Conservation (phyloP, 352 stramenopile species). For the Phytopythium cucurbitacearum region DNA sequence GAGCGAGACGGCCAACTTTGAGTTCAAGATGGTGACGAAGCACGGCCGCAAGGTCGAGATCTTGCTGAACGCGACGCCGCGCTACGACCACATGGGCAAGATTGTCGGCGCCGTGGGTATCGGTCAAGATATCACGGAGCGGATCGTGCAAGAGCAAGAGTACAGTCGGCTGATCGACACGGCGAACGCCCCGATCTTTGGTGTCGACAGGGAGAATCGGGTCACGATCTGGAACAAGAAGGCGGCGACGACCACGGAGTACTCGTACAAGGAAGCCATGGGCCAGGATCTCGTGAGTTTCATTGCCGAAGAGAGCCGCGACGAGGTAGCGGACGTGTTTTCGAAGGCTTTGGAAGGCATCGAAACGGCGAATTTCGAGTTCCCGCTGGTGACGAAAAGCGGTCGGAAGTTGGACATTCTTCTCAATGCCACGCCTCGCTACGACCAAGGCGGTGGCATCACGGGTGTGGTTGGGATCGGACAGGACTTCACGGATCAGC, state of each 20-base stretch:
- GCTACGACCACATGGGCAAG: constrained; percentile 53
- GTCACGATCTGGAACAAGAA: constrained; percentile 94
- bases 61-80: constrained; percentile 69
- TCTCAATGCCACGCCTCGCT: constrained; percentile 74
- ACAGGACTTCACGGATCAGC: constrained; percentile 78
- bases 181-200: constrained; percentile 81
- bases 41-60: constrained; percentile 70
- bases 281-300: constrained; percentile 69
- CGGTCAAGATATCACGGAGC: constrained; percentile 80
- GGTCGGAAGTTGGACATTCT: constrained; percentile 71
- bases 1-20: constrained; percentile 66
- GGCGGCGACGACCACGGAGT: constrained; percentile 84
- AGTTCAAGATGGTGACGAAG: constrained; percentile 84
- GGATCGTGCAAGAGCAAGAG: constrained; percentile 77
- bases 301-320: constrained; percentile 59
- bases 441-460: constrained; percentile 66
- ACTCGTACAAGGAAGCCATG: constrained; percentile 83
- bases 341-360: constrained; percentile 55
- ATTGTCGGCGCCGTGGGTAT: constrained; percentile 78
- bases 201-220: constrained; percentile 70
- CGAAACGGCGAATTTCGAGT: constrained; percentile 84
- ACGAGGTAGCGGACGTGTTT: constrained; percentile 60
- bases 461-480: constrained; percentile 76
- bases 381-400: constrained; percentile 73
- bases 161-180: constrained; percentile 80